Evolutionary conservation across 1,284 basidiomycete species (phyloP).

Genomic region (Leucoagaricus sp.): DNA sequence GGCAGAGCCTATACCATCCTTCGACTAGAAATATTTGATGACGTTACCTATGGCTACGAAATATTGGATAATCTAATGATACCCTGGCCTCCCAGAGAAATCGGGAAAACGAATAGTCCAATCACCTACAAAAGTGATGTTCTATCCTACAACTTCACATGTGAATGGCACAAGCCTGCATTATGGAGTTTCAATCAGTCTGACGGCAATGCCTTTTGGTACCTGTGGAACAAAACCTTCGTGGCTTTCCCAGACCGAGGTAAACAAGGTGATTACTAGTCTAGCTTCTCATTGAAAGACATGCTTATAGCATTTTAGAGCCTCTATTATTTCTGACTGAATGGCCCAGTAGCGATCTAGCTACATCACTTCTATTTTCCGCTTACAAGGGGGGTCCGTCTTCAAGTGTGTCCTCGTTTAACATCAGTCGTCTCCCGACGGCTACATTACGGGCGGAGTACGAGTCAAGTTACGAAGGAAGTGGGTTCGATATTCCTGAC

Average conservation of each 20-base stretch:
- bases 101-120: background rate
- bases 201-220: background rate
- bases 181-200: no score
- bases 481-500: background rate
- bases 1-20: background rate
- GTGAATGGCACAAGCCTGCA: constrained; percentile 1
- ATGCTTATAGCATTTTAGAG: no score
- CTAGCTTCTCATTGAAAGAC: no score
- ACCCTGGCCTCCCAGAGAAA: background rate
- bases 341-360: background rate
- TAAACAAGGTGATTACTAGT: no score
- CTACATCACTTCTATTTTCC: background rate
- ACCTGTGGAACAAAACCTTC: background rate
- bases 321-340: no score
- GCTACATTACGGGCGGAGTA: background rate
- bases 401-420: background rate
- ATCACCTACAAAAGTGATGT: constrained; percentile 4
- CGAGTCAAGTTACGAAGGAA: background rate
- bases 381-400: background rate
- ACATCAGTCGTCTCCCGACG: background rate
- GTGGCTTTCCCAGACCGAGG: background rate
- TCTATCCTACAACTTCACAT: background rate
- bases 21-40: background rate
- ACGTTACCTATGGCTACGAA: background rate
- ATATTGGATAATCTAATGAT: background rate